Base-by-base conservation (phyloP, 257 asterid genomes). In the Paraleonurus japonicus region DNA sequence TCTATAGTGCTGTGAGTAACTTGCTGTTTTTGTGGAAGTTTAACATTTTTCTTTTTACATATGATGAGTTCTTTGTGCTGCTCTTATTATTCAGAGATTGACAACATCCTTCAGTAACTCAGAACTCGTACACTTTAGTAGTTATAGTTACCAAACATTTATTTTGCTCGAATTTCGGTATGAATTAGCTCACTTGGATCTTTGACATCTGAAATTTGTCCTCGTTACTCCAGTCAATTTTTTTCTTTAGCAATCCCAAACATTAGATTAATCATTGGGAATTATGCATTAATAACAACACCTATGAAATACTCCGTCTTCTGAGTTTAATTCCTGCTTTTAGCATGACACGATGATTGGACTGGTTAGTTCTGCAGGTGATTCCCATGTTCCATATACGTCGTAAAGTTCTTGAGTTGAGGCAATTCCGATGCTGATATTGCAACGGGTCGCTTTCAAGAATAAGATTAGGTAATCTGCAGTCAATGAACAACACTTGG, bases 1-100 rank as follows among this genome's bases (percentile, higher is more conserved):
- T 1, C 90, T 66, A 84, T 12, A n/a, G 74, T 76, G 82, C 77
- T 75, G 84, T 87, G 70, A 84, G 77, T 89, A 78, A 71, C 74
- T 19, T 53, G 28, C n/a, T 20, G 19, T 20, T 53, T 9, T 53
- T 13, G 22, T 47, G 54, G 54, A 47, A n/a, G 54, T 47, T 16
- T 4, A 47, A 16, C 5, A 16, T 47, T 16, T 9, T 9, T 4
- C 7, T 0, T 3, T 17, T 53, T 53, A 17, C 60, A 53, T 53
- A 53, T 53, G 60, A 53, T 19, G 60, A 8, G 60, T 53, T 19
- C 60, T 20, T 53, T 53, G 27, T 20, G 28, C 19, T 53, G 60
- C 60, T 5, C 50, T 13, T 43, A 43, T 43, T 12, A 48, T 48
- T 48, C 23, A 48, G 23, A n/a, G 10, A 48, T 48, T 48, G 23